Evolutionary conservation across 352 stramenopile genomes (phyloP).

Genomic region (Globisporangium megalacanthum): DNA sequence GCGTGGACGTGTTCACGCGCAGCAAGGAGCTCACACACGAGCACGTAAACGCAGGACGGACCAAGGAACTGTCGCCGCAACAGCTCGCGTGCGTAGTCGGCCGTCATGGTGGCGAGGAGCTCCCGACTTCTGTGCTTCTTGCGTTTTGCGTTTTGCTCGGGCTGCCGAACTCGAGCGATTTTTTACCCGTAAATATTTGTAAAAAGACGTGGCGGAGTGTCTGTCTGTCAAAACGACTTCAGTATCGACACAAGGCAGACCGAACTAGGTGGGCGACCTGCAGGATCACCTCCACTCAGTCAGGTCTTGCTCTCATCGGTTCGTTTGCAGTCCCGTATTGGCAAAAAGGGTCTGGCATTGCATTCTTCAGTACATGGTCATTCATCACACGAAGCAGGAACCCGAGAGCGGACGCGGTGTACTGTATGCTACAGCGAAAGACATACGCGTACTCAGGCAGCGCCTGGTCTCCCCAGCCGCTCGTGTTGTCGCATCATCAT

Average conservation of each 20-base stretch:
- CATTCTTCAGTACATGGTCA: no score
- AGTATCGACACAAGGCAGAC: no score
- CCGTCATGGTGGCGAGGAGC: constrained; percentile 20
- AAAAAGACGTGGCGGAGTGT: not conserved
- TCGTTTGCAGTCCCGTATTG: no score
- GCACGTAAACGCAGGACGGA: constrained; percentile 18
- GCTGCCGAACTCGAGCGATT: not conserved
- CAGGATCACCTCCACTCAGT: no score
- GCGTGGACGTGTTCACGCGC: no score
- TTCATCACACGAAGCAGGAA: no score
- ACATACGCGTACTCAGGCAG: not conserved
- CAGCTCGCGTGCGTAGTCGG: constrained; percentile 77
- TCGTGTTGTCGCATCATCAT: not conserved
- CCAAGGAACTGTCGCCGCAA: constrained; percentile 77
- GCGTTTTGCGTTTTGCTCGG: constrained; percentile 13
- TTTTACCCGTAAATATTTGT: not conserved
- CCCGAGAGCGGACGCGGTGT: no score
- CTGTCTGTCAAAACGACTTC: not conserved
- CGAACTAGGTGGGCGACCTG: no score
- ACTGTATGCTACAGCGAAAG: constrained; percentile 11
- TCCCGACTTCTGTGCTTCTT: not conserved
- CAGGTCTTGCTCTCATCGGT: no score
- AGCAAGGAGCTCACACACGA: not conserved
- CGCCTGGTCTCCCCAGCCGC: not conserved
- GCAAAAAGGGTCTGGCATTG: no score